Evolutionary conservation across 1,284 basidiomycete species (phyloP), one percentile per base, ranked within the genome.

Genomic region (Bondarzewia mesenterica): DNA sequence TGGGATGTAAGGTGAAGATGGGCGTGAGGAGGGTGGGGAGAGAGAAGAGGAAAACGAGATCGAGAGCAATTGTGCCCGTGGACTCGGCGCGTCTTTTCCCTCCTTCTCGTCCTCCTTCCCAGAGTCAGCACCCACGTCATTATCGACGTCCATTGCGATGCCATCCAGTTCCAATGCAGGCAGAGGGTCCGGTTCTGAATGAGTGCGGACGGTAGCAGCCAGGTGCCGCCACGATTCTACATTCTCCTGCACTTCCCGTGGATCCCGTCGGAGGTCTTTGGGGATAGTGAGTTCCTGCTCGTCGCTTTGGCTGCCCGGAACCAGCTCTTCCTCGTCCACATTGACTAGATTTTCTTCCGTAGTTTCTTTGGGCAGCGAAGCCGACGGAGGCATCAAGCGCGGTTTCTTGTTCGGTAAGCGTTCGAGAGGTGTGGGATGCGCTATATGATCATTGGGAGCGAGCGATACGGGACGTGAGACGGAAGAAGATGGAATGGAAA

Each of bases 231-330:
- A 54, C 18, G 40, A 46, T 37, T 55, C 47, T 42, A 55, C 52
- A 32, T 26, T 49, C 18, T 55, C 50, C 7, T 44, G 46, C 15
- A 48, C 42, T 35, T 39, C 52, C 7, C 20, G 36, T 15, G 26
- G 42, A 21, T 44, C 42, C 6, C 41, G 40, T 8, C 16, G 16
- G 36, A 57, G 42, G 16, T 51, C 40, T 44, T 55, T 55, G 20
- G 67, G 61, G 7, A 68, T 52, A 47, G 69, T 60, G 47, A 77
- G 65, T 47, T 84, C 82, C 44, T 70, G 66, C 58, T 87, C 85
- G 53, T 83, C 78, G 40, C 82, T 81, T 58, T 84, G 78, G 54
- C 82, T 85, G 39, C 78, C 83, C n/a, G 79, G 80, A 14, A 86
- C 66, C 18, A 72, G 57, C 47, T 72, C 67, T 40, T 58, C 60